A percentile compares a stretch with the other conserved stretches of the same genome.
Evolutionary conservation across 108 stramenopile genomes (phyloP).

Genomic region (Cyclostephanos invisitatus): DNA sequence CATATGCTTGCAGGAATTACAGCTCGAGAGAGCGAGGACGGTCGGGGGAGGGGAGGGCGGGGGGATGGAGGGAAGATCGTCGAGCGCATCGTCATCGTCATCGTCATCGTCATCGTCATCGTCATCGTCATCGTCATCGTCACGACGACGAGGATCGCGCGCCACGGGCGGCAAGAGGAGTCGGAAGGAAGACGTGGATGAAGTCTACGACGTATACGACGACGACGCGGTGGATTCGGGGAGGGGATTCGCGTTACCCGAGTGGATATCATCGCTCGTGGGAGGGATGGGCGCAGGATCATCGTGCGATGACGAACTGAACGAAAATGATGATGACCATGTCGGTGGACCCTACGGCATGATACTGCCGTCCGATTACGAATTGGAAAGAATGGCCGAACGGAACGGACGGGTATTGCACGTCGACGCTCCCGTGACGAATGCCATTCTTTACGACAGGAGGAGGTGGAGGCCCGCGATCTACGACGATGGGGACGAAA

Average conservation of each 20-base stretch:
- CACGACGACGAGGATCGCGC: neutral
- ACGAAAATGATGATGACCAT: neutral
- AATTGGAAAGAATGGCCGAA: constrained; percentile 51
- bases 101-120: neutral
- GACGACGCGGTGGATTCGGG: neutral
- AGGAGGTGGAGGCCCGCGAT: constrained; percentile 35
- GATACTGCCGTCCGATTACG: constrained; percentile 42
- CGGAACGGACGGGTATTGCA: constrained; percentile 50
- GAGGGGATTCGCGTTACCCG: constrained; percentile 30
- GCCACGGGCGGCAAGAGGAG: neutral
- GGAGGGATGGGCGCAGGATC: neutral
- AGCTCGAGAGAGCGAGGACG: constrained; percentile 40
- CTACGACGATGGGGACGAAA: neutral
- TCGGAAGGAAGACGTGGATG: constrained; percentile 20
- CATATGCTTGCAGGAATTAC: constrained; percentile 64
- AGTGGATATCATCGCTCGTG: constrained; percentile 44
- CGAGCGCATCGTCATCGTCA: neutral
- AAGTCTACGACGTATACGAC: neutral
- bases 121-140: too few relatives aligned
- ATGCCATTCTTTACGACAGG: constrained; percentile 45
- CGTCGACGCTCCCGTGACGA: constrained; percentile 50
- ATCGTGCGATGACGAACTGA: too few relatives aligned
- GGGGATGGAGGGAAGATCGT: too few relatives aligned
- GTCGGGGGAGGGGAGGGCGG: neutral
- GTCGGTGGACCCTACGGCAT: constrained; percentile 13